Evolutionary conservation across 228 moss, liverwort and hornwort species (phyloP).

Genomic region (Sphagnum magellanicum): DNA sequence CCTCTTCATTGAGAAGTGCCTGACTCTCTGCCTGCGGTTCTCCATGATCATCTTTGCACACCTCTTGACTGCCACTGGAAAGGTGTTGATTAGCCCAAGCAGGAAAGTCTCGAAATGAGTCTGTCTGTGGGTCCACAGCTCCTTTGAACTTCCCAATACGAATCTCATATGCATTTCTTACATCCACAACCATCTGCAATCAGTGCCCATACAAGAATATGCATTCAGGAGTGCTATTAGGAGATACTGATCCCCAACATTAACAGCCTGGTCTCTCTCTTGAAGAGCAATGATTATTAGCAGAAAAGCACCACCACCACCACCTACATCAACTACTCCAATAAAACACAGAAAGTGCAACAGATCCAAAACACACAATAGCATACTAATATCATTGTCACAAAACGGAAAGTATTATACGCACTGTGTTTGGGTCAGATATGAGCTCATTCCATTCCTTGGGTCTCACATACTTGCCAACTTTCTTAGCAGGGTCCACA

Average conservation of each 20-base stretch:
- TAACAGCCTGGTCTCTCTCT: no score
- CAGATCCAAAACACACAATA: no score
- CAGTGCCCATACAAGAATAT: neutral
- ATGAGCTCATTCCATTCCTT: constrained; percentile 95
- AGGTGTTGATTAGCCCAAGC: constrained; percentile 68
- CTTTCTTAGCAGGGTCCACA: constrained; percentile 71
- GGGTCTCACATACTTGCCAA: constrained; percentile 90
- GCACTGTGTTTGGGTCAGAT: constrained; percentile 63
- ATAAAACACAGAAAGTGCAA: no score
- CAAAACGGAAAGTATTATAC: neutral
- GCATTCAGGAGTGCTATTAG: no score
- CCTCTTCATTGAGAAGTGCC: neutral
- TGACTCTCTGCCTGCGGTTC: neutral
- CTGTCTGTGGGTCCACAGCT: constrained; percentile 83
- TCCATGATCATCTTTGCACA: constrained; percentile 15
- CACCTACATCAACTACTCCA: no score
- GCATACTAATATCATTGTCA: no score
- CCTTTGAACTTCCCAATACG: constrained; percentile 86
- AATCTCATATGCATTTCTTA: constrained; percentile 85
- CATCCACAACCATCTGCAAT: constrained; percentile 78
- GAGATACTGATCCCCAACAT: no score
- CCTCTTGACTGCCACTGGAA: constrained; percentile 3
- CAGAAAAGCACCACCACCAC: no score
- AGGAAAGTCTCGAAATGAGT: constrained; percentile 84
- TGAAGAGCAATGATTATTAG: no score